These are phyloP conservation scores for Pythium aphanidermatum DNA, from an alignment of 352 stramenopile species.

Conservation along the genomic window DNA sequence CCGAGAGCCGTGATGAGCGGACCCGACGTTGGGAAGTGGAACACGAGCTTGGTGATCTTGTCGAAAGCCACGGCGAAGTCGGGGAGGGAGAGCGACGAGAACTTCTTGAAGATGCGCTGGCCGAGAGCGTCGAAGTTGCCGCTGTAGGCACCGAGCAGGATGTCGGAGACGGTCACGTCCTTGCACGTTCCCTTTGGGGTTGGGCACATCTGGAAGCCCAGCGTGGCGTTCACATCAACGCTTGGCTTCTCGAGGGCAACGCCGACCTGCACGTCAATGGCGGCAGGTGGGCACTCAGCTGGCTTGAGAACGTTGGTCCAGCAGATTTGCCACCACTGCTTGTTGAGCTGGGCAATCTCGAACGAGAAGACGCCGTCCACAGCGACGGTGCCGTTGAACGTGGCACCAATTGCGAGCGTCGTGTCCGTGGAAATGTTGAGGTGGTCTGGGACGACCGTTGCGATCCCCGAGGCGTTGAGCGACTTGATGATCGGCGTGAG, in stretches of 20 bases:
- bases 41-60: conserved; percentile 40
- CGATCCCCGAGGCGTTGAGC: conserved; percentile 38
- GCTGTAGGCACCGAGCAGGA: conserved; percentile 30
- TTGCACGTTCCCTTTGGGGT: conserved; percentile 34
- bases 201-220: conserved; percentile 31
- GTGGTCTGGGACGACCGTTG: conserved; percentile 30
- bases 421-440: conserved; percentile 38
- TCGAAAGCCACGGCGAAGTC: conserved; percentile 29
- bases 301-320: conserved; percentile 44
- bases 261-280: conserved; percentile 31
- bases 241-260: conserved; percentile 29
- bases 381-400: conserved; percentile 35
- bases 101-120: conserved; percentile 20
- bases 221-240: conserved; percentile 20
- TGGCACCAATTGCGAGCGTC: conserved; percentile 28
- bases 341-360: conserved; percentile 42
- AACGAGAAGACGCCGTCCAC: conserved; percentile 32
- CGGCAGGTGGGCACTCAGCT: conserved; percentile 28
- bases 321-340: conserved; percentile 59
- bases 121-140: conserved; percentile 18
- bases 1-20: conserved; percentile 35
- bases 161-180: conserved; percentile 33
- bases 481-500: conserved; percentile 45
- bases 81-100: conserved; percentile 18
- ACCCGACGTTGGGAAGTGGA: conserved; percentile 28